A percentile compares a stretch with the other conserved stretches of the same genome.
These are phyloP conservation scores for Pseudocercospora musae DNA, from an alignment of 2,329 filamentous ascomycete genomes.

Conservation along the genomic window DNA sequence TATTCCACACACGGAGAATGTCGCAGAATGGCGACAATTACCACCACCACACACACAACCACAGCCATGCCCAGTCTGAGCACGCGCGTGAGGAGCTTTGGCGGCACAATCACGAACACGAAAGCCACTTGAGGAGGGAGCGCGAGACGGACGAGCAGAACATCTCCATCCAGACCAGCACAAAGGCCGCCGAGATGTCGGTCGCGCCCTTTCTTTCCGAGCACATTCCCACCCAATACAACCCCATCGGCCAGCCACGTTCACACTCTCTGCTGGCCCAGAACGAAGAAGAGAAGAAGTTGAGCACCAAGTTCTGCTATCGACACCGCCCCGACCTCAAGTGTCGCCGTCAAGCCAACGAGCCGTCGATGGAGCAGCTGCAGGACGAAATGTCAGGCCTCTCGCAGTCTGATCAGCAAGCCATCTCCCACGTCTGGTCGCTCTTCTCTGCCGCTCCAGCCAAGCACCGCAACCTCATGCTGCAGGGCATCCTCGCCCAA, in stretches of 20 bases:
- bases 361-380: constrained; percentile 92
- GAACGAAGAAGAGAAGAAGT: constrained; percentile 34
- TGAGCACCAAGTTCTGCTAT: constrained; percentile 93
- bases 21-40: neutral
- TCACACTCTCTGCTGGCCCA: neutral
- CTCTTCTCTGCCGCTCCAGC: constrained; percentile 92
- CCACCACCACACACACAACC: constrained; percentile 15
- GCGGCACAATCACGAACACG: constrained; percentile 36
- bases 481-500: constrained; percentile 92
- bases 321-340: constrained; percentile 91
- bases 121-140: constrained; percentile 26
- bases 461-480: constrained; percentile 92
- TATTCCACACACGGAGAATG: neutral
- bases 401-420: constrained; percentile 82
- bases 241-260: constrained; percentile 58
- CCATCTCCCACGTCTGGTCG: constrained; percentile 96
- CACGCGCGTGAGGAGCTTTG: constrained; percentile 30
- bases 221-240: constrained; percentile 87
- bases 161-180: constrained; percentile 44
- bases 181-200: constrained; percentile 69
- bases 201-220: constrained; percentile 85
- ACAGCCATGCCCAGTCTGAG: too few species aligned
- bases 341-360: constrained; percentile 87
- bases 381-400: constrained; percentile 82
- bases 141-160: constrained; percentile 30